phyloP scores from a whole-genome alignment of 345 rosid genomes.

The Lumnitzera racemosa region DNA sequence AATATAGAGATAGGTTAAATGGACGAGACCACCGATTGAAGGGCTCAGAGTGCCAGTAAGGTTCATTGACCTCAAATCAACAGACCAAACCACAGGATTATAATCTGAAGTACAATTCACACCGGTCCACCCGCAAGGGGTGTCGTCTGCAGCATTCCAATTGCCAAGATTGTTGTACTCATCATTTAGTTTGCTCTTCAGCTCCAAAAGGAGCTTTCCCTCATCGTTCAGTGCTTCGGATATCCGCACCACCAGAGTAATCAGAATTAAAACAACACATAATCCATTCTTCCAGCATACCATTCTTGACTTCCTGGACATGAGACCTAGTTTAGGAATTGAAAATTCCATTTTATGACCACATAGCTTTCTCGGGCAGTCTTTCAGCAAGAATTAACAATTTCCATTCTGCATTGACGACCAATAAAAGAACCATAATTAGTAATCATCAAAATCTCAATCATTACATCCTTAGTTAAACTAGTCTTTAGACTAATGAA shows the following conservation, averaged over 20 bases:
- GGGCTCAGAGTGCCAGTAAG: conserved; percentile 72
- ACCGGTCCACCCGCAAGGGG: conserved; percentile 80
- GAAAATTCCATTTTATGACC: too few species aligned
- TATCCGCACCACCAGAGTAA: conserved; percentile 28
- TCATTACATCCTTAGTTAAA: too few species aligned
- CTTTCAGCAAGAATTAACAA: too few species aligned
- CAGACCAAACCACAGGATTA: conserved; percentile 45
- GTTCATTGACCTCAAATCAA: conserved; percentile 62
- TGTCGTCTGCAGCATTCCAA: conserved; percentile 70
- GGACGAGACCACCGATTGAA: conserved; percentile 53
- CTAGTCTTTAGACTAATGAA: too few species aligned
- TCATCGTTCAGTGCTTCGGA: conserved; percentile 56
- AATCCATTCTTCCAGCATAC: conserved; percentile 7
- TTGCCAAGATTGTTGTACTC: conserved; percentile 31
- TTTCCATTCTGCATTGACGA: too few species aligned
- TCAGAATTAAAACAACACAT: conserved; percentile 23
- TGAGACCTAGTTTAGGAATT: too few species aligned
- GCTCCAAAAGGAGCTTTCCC: conserved; percentile 54
- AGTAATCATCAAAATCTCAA: too few species aligned
- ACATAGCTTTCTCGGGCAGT: too few species aligned
- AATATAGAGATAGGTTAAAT: conserved; percentile 54
- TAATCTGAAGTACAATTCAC: conserved; percentile 51
- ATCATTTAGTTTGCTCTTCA: conserved; percentile 57
- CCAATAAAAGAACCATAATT: too few species aligned
- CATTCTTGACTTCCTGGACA: too few species aligned